Evolutionary conservation across 1,139 yeast species (phyloP).

Genomic region (Komagataea norvegica): DNA sequence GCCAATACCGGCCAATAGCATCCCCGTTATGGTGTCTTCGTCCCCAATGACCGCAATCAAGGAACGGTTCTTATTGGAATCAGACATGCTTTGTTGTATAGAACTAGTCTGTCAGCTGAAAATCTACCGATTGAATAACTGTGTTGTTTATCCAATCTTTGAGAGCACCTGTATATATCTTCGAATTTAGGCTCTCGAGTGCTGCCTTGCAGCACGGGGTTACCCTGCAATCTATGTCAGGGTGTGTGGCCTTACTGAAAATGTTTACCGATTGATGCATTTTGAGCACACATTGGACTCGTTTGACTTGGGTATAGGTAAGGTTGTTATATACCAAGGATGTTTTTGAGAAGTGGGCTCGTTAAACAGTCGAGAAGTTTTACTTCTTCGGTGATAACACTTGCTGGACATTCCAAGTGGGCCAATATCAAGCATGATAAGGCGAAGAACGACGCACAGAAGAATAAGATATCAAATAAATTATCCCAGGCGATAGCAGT

Average conservation of each 20-base stretch:
- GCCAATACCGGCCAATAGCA: conserved; percentile 93
- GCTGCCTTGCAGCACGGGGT: too few species aligned
- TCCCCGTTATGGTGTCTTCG: conserved; percentile 95
- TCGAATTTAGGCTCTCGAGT: too few species aligned
- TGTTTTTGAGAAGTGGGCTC: conserved; percentile 2
- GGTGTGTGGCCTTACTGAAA: too few species aligned
- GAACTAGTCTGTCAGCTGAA: too few species aligned
- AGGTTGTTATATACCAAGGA: too few species aligned
- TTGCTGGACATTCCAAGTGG: conserved; percentile 87
- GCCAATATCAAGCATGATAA: conserved; percentile 91
- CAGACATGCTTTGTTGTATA: conserved; percentile 7
- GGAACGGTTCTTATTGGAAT: conserved; percentile 50
- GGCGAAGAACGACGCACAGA: conserved; percentile 83
- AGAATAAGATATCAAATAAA: conserved; percentile 65
- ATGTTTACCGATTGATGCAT: too few species aligned
- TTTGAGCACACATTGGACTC: too few species aligned
- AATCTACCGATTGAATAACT: too few species aligned
- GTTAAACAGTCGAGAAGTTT: conserved; percentile 3
- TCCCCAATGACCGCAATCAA: conserved; percentile 92
- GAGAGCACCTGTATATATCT: too few species aligned
- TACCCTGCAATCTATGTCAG: too few species aligned
- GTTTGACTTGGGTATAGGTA: too few species aligned
- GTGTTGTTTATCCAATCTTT: too few species aligned
- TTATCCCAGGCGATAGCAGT: conserved; percentile 69
- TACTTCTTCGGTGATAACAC: conserved; percentile 5